Evolutionary conservation across 345 rosid species (phyloP), one percentile per base, ranked within the genome.

Genomic region (Cardiospermum halicacabum): DNA sequence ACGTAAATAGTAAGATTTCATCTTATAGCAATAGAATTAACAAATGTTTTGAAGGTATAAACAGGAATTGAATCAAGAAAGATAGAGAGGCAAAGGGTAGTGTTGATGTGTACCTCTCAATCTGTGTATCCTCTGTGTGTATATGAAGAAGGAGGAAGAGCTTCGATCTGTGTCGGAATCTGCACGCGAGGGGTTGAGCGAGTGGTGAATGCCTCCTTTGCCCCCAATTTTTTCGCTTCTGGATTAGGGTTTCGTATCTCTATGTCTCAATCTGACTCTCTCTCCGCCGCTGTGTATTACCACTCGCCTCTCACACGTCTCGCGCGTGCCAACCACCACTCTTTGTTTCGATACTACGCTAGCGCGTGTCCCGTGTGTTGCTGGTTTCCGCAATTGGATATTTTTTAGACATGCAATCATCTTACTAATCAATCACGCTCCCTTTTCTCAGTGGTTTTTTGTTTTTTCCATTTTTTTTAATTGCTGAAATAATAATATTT

Each of bases 181-280:
- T 36, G 50, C 67, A 64, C 67, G 67, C 67, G 67, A 64, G 58
- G 49, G 58, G 58, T 16, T 10, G 48, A 64, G 67, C 67, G 67
- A 64, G 67, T 64, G 67, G 67, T 26, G 2, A 51, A 36, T 36
- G 58, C 34, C 27, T 51, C 3, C 42, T 16, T 64, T 49, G 58
- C 26, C 36, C 56, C 67, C 47, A 51, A 64, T 13, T 16, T 37
- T 64, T 53, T 7, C 58, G 49, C 50, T 36, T n/a, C 18, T n/a
- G 67, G 34, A 42, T 53, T 64, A 64, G 67, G 67, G 67, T 64
- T 64, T 64, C 59, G 37, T 51, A 25, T 51, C 67, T 24, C n/a
- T 1, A 36, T 36, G 67, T 53, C 58, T n/a, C 47, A 64, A 36
- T 51, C 67, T 51, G 49, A 64, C 67, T 53, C 67, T 64, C 67